These are phyloP conservation scores for Angomonas desouzai DNA, from an alignment of 208 protist genomes.

Conservation along the genomic window DNA sequence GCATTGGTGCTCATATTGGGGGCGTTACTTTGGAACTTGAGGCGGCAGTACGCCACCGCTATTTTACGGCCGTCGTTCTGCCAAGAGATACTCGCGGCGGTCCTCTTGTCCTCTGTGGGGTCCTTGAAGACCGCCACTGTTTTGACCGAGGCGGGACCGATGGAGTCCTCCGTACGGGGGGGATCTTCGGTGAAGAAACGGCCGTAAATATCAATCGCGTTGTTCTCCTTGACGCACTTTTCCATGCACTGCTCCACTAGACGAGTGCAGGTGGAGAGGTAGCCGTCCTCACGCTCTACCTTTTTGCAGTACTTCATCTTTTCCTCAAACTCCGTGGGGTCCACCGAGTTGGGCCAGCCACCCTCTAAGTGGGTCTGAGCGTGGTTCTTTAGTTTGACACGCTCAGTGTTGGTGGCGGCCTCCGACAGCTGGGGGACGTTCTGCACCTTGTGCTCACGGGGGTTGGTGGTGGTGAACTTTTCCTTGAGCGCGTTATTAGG, in stretches of 20 bases:
- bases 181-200: constrained; percentile 90
- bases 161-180: constrained; percentile 69
- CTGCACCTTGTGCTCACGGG: constrained; percentile 85
- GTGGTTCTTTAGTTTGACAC: constrained; percentile 83
- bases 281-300: constrained; percentile 94
- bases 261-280: constrained; percentile 84
- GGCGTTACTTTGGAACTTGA: constrained; percentile 93
- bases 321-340: constrained; percentile 94
- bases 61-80: constrained; percentile 92
- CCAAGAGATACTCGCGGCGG: constrained; percentile 93
- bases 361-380: constrained; percentile 95
- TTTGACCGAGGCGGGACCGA: constrained; percentile 89
- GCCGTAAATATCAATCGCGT: constrained; percentile 97
- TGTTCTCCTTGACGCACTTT: constrained; percentile 95
- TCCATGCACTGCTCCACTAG: constrained; percentile 88
- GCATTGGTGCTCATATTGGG: constrained; percentile 91
- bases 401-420: constrained; percentile 93
- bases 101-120: constrained; percentile 83
- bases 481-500: constrained; percentile 68
- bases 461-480: constrained; percentile 79
- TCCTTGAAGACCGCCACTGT: constrained; percentile 95
- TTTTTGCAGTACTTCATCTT: constrained; percentile 97
- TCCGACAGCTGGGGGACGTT: constrained; percentile 92
- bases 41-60: constrained; percentile 92
- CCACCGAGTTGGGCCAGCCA: constrained; percentile 96